phyloP scores from a whole-genome alignment of 2,329 filamentous ascomycete species.

The Coccinonectria pachysandricola region DNA sequence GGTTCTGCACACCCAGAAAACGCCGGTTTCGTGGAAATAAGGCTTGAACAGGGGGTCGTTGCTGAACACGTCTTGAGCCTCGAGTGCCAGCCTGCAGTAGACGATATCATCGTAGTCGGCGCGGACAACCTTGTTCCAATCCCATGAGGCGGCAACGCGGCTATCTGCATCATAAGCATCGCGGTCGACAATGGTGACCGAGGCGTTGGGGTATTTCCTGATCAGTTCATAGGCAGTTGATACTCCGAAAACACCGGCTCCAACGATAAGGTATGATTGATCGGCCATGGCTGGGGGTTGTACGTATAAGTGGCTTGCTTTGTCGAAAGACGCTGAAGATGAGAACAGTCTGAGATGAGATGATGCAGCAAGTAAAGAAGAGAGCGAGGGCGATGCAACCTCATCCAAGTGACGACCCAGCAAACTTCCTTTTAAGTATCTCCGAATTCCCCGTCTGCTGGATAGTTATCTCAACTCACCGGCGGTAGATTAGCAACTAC shows the following conservation, averaged over 20 bases:
- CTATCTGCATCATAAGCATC: conserved; percentile 37
- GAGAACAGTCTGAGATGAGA: no score
- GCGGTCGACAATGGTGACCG: conserved; percentile 48
- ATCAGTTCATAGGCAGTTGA: conserved; percentile 56
- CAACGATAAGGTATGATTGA: conserved; percentile 46
- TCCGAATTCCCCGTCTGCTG: no score
- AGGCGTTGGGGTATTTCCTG: conserved; percentile 36
- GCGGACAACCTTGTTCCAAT: conserved; percentile 64
- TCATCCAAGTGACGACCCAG: no score
- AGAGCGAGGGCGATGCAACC: no score
- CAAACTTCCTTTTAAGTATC: no score
- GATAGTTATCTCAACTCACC: no score
- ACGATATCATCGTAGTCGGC: conserved; percentile 56
- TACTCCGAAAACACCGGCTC: conserved; percentile 55
- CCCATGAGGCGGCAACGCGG: conserved; percentile 53
- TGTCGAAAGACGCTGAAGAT: no score
- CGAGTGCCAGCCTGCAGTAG: conserved; percentile 54
- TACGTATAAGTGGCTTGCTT: background rate
- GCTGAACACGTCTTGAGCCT: conserved; percentile 54
- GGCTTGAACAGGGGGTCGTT: conserved; percentile 44
- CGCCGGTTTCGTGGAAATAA: conserved; percentile 50
- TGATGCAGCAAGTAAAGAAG: no score
- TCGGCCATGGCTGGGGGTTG: conserved; percentile 12
- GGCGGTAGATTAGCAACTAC: no score
- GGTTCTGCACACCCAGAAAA: conserved; percentile 44